Evolutionary conservation across 2,329 filamentous ascomycete genomes (phyloP).

Genomic region (Neurospora sp.): DNA sequence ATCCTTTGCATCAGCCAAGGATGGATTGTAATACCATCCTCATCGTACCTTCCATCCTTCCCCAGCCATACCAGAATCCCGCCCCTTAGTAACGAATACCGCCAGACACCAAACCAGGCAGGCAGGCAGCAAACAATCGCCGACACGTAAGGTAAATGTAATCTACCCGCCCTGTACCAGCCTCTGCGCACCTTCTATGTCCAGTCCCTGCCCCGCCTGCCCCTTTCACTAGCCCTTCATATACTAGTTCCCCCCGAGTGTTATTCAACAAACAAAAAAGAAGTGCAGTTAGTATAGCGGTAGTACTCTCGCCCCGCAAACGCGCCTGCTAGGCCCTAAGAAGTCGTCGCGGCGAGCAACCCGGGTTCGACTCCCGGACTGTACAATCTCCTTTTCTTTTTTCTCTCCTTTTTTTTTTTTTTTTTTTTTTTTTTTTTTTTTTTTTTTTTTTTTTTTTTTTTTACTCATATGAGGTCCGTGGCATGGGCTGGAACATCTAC

Average conservation of each 20-base stretch:
- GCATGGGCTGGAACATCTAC: neutral
- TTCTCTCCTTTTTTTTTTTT: neutral
- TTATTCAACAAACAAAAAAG: neutral
- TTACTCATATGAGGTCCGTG: neutral
- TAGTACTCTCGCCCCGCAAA: neutral
- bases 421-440: neutral
- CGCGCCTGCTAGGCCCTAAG: neutral
- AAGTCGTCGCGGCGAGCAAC: neutral
- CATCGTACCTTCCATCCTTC: neutral
- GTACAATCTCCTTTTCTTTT: neutral
- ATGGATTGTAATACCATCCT: neutral
- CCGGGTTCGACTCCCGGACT: neutral
- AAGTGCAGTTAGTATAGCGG: neutral
- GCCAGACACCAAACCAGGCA: neutral
- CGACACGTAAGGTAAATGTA: neutral
- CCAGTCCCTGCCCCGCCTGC: neutral
- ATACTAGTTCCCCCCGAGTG: neutral
- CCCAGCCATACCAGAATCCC: too few species aligned
- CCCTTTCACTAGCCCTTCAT: neutral
- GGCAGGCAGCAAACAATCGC: neutral
- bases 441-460: neutral
- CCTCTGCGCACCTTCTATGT: neutral
- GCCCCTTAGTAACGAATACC: neutral
- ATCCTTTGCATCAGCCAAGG: slow-evolving; percentile 88
- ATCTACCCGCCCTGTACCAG: neutral